Evolutionary conservation across 257 asterid species (phyloP).

Genomic region (Linaria vulgaris): DNA sequence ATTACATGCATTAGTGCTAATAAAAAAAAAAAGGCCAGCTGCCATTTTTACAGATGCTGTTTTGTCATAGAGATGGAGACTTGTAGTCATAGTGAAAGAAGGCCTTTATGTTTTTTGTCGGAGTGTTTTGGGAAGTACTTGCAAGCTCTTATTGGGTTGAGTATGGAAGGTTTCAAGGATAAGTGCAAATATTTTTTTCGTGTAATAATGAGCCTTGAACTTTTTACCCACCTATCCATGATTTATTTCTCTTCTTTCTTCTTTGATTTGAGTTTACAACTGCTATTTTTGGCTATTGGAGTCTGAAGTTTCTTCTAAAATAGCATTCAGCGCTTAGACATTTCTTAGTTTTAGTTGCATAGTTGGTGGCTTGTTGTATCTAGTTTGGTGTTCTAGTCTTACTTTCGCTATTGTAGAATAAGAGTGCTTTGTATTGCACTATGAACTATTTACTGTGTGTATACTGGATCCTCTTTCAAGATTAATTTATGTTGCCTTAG

Average conservation of each 20-base stretch:
- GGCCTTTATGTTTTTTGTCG: conserved; percentile 33
- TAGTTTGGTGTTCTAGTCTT: neutral
- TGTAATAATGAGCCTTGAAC: conserved; percentile 35
- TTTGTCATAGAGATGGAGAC: conserved; percentile 36
- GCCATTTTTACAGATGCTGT: conserved; percentile 37
- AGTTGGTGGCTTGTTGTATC: neutral
- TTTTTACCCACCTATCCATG: neutral
- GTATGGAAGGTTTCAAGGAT: conserved; percentile 49
- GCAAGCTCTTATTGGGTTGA: conserved; percentile 30
- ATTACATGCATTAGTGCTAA: too few relatives aligned
- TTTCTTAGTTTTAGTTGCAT: conserved; percentile 5
- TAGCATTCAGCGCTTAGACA: too few relatives aligned
- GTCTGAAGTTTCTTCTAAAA: too few relatives aligned
- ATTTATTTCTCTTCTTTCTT: conserved; percentile 7
- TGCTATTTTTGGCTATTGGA: conserved; percentile 15
- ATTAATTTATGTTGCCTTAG: neutral
- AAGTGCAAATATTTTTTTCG: conserved; percentile 38
- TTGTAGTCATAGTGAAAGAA: conserved; percentile 37
- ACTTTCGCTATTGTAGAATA: neutral
- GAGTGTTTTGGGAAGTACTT: conserved; percentile 34
- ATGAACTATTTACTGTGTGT: neutral
- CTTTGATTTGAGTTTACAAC: conserved; percentile 12
- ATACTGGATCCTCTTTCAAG: neutral
- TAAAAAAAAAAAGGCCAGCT: too few relatives aligned
- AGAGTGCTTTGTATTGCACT: neutral